These are phyloP conservation scores for Ophiostoma sp. DNA, from an alignment of 2,329 filamentous ascomycete genomes.

Conservation along the genomic window DNA sequence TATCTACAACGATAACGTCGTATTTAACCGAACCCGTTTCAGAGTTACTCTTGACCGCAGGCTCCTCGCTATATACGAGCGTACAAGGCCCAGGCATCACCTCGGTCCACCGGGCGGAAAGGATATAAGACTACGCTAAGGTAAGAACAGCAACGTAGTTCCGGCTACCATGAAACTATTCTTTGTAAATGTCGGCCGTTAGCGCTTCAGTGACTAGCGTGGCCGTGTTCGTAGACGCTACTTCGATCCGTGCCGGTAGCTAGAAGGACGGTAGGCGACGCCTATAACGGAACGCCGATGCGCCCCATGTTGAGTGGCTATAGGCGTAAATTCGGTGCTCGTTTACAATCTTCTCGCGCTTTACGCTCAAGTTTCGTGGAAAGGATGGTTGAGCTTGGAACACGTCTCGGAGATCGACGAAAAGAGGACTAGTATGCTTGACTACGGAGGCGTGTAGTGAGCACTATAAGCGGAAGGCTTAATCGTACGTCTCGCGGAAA, in stretches of 20 bases:
- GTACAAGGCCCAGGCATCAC: conserved; percentile 20
- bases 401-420: conserved; percentile 15
- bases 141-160: conserved; percentile 23
- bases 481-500: conserved; percentile 10
- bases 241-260: conserved; percentile 21
- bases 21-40: background rate
- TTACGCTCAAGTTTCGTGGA: conserved; percentile 21
- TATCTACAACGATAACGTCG: conserved; percentile 20
- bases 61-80: conserved; percentile 15
- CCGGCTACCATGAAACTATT: conserved; percentile 17
- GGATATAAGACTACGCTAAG: conserved; percentile 26
- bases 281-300: background rate
- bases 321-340: conserved; percentile 20
- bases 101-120: conserved; percentile 24
- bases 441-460: conserved; percentile 16
- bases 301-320: conserved; percentile 20
- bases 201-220: conserved; percentile 9
- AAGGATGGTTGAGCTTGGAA: conserved; percentile 13
- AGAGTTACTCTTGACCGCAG: background rate
- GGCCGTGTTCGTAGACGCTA: conserved; percentile 14
- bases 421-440: conserved; percentile 29
- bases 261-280: conserved; percentile 18
- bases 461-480: conserved; percentile 16
- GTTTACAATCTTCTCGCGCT: conserved; percentile 16
- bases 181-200: background rate